A percentile compares a stretch with the other conserved stretches of the same genome.
These are phyloP conservation scores for Emmonsiellopsis sp. DNA, from an alignment of 2,329 filamentous ascomycete genomes.

Conservation along the genomic window DNA sequence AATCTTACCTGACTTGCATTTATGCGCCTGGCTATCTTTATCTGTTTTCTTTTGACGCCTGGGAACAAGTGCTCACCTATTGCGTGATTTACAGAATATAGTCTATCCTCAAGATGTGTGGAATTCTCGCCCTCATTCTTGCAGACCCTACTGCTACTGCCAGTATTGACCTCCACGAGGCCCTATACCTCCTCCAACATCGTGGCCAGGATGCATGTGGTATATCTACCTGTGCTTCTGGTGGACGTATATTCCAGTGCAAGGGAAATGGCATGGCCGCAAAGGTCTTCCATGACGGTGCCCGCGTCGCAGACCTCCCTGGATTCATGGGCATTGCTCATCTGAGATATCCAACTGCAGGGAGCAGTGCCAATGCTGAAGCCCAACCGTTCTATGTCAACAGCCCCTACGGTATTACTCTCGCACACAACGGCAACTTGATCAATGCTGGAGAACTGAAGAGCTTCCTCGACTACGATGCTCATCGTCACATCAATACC, in stretches of 20 bases:
- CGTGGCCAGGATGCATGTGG: conserved; percentile 83
- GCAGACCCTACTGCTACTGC: conserved; percentile 47
- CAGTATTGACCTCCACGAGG: conserved; percentile 59
- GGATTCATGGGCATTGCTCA: conserved; percentile 83
- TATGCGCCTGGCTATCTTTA: neutral
- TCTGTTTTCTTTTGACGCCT: conserved; percentile 1
- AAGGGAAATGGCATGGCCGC: conserved; percentile 85
- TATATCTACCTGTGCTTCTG: conserved; percentile 64
- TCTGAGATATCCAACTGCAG: conserved; percentile 80
- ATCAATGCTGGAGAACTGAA: conserved; percentile 67
- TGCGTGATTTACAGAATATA: conserved; percentile 16
- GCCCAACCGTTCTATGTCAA: conserved; percentile 93
- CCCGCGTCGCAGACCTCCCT: conserved; percentile 61
- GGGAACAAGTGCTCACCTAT: conserved; percentile 6
- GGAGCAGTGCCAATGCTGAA: conserved; percentile 73
- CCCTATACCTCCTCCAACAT: conserved; percentile 63
- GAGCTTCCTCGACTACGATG: conserved; percentile 63
- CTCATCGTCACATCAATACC: conserved; percentile 80
- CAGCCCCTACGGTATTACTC: conserved; percentile 69
- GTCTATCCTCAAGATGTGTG: conserved; percentile 44
- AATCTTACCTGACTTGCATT: conserved; percentile 3
- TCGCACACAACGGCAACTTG: conserved; percentile 81
- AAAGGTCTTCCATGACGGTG: conserved; percentile 74
- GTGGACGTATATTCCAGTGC: conserved; percentile 76
- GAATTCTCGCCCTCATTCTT: conserved; percentile 52